phyloP scores from a whole-genome alignment of 805 yeast species.

The Ogataea pilisensis region DNA sequence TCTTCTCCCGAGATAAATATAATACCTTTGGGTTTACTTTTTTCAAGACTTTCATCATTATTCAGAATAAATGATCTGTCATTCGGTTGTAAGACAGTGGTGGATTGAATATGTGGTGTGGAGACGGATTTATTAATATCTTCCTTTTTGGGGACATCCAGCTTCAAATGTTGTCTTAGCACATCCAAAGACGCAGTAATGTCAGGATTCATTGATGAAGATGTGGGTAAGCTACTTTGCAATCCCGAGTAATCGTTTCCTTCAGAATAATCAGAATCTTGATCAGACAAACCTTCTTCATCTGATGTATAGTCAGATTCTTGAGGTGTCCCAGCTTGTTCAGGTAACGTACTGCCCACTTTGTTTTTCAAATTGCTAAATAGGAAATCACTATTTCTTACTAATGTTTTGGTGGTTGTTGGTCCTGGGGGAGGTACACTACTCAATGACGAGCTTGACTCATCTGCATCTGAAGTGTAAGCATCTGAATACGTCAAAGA shows the following conservation, averaged over 20 bases:
- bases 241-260: not conserved
- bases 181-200: slow-evolving; percentile 19
- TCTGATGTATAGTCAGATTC: slow-evolving; percentile 26
- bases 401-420: slow-evolving; percentile 18
- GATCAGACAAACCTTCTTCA: slow-evolving; percentile 7
- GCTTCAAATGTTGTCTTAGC: slow-evolving; percentile 15
- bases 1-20: slow-evolving; percentile 31
- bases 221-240: slow-evolving; percentile 12
- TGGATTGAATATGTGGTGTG: slow-evolving; percentile 8
- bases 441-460: slow-evolving; percentile 14
- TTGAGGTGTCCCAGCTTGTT: not conserved
- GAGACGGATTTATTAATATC: slow-evolving; percentile 15
- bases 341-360: slow-evolving; percentile 12
- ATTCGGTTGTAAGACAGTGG: slow-evolving; percentile 4
- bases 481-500: slow-evolving; percentile 23
- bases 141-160: slow-evolving; percentile 7
- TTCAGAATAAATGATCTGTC: not conserved
- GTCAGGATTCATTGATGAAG: slow-evolving; percentile 12
- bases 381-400: slow-evolving; percentile 24
- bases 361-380: slow-evolving; percentile 22
- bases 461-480: slow-evolving; percentile 29
- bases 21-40: slow-evolving; percentile 19
- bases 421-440: slow-evolving; percentile 10
- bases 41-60: not conserved
- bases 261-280: not conserved